Base-by-base conservation (phyloP, 305 asterid genomes). In the Rubia occidens region DNA sequence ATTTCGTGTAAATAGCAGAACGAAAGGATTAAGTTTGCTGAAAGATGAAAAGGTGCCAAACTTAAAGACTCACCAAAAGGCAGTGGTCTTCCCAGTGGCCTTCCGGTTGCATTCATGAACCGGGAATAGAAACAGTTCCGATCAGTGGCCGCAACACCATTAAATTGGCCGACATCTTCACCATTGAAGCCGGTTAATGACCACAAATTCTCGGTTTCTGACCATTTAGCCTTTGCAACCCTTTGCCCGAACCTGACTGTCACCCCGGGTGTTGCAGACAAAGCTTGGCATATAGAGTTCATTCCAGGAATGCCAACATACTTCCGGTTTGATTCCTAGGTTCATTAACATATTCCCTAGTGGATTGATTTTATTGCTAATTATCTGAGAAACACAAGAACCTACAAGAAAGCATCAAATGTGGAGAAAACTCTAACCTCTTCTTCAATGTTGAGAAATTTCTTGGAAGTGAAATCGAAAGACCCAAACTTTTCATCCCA, bases 291-390 rank as follows among this genome's bases (percentile, higher is more conserved):
- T 72, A 89, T 79, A 44, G 95, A 84, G 82, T 88, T 92, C 98
- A 92, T 92, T 76, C 96, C 96, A 35, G 98, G 95, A 56, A 89
- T 75, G 62, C 96, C 98, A 59, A 89, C 93, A 78, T 85, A 89
- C 79, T 82, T 92, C 84, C 81, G 77, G 74, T 53, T 75, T 77
- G 71, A 64, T 75, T 88, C 95, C 98, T 91, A 80, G 58, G 78
- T 68, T 65, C 29, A 21, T 58, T 39, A 21, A 29, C 64, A 60
- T 13, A 17, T 20, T 62, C 47, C 37, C 47, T 8, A 62, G 13
- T 62, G 44, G 18, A 17, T 4, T 2, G 3, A 49, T 32, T 14
- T 6, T 14, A 17, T 21, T 17, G 44, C 15, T 21, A 65, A 4
- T 20, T 0, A 44, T 21, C 58, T 42, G 2, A 44, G 40, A 45